phyloP scores from a whole-genome alignment of 1,284 basidiomycete species.

The Coniferiporia sulphurascens region DNA sequence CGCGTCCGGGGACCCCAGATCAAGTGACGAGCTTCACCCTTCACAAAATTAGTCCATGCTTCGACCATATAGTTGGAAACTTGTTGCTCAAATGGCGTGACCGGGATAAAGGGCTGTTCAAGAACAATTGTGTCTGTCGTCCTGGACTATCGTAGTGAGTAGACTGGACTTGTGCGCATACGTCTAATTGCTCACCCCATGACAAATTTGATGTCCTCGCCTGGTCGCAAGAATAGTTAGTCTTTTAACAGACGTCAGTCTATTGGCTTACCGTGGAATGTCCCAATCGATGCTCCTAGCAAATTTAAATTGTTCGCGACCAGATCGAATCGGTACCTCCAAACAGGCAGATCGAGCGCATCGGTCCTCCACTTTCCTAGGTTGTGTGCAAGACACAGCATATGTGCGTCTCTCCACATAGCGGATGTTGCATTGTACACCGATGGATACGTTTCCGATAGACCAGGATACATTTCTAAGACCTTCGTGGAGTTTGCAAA shows the following conservation, averaged over 20 bases:
- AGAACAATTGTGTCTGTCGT: slow-evolving; percentile 23
- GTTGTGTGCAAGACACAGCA: slow-evolving; percentile 41
- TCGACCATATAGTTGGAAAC: slow-evolving; percentile 40
- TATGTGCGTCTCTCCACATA: slow-evolving; percentile 43
- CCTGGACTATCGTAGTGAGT: slow-evolving; percentile 1
- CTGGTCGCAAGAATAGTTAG: slow-evolving; percentile 9
- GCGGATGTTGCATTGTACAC: slow-evolving; percentile 30
- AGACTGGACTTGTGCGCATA: background rate
- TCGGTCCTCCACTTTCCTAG: slow-evolving; percentile 34
- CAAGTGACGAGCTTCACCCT: slow-evolving; percentile 28
- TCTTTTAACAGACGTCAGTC: background rate
- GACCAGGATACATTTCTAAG: slow-evolving; percentile 26
- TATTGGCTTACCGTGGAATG: slow-evolving; percentile 33
- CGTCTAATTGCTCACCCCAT: slow-evolving; percentile 30
- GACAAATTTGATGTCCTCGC: slow-evolving; percentile 37
- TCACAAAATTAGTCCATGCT: slow-evolving; percentile 44
- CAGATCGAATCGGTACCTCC: slow-evolving; percentile 40
- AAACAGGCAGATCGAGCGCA: slow-evolving; percentile 34
- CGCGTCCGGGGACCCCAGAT: background rate
- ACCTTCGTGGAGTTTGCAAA: slow-evolving; percentile 25
- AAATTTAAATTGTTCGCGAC: slow-evolving; percentile 40
- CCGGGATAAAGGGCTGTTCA: slow-evolving; percentile 28
- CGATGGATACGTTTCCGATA: slow-evolving; percentile 25
- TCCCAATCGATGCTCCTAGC: slow-evolving; percentile 35
- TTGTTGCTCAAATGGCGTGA: slow-evolving; percentile 33